These are phyloP conservation scores for Scenedesmus sp. DNA, from an alignment of 163 green algal genomes.

Conservation along the genomic window DNA sequence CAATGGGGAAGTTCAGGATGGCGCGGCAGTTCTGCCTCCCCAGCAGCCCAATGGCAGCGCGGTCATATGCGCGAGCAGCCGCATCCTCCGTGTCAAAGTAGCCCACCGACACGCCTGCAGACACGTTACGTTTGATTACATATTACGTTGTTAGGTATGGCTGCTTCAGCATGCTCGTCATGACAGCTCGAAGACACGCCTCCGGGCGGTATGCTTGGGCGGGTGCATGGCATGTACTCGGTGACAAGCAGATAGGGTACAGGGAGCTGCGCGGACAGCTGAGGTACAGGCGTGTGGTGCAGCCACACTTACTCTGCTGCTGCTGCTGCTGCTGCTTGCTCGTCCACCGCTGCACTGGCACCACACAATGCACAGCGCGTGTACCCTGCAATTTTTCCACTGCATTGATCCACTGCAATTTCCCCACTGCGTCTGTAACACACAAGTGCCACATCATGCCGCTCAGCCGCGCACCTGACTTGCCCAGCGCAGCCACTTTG, in stretches of 20 bases:
- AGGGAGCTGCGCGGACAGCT: no score
- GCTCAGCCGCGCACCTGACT: conserved; percentile 49
- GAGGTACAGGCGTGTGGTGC: no score
- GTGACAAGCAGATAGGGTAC: no score
- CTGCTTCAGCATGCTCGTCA: no score
- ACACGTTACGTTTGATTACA: no score
- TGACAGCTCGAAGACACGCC: no score
- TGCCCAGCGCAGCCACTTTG: conserved; percentile 78
- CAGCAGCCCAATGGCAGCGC: conserved; percentile 81
- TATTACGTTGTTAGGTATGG: no score
- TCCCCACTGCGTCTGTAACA: not conserved
- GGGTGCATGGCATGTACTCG: no score
- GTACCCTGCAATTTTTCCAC: not conserved
- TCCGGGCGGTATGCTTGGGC: no score
- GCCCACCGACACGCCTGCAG: conserved; percentile 70
- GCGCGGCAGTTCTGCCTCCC: conserved; percentile 58
- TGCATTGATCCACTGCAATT: no score
- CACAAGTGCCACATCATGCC: not conserved
- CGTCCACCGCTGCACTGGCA: not conserved
- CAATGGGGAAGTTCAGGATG: conserved; percentile 58
- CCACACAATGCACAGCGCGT: not conserved
- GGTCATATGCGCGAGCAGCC: conserved; percentile 77
- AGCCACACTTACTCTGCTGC: no score
- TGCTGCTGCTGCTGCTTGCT: no score
- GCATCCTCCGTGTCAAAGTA: conserved; percentile 82